Evolutionary conservation across 2,329 filamentous ascomycete species (phyloP).

Genomic region (Aspergillus cejpii): DNA sequence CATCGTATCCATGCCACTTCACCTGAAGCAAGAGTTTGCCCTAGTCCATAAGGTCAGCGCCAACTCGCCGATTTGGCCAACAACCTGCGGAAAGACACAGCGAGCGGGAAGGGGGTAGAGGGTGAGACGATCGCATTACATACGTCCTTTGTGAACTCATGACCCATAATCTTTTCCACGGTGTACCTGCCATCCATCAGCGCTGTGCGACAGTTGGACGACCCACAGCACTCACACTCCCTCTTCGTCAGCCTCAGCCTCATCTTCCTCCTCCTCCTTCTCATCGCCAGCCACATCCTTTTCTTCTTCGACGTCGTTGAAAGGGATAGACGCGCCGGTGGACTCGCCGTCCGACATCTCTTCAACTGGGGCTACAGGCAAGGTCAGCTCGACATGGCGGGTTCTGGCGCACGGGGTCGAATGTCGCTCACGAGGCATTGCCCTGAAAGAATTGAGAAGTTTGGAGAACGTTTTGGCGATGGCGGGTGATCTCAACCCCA

Average conservation of each 20-base stretch:
- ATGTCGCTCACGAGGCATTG: constrained; percentile 40
- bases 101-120: not conserved
- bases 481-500: constrained; percentile 1
- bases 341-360: constrained; percentile 35
- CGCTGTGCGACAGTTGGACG: constrained; percentile 6
- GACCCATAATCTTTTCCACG: constrained; percentile 38
- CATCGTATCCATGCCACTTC: constrained; percentile 45
- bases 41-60: constrained; percentile 24
- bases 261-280: constrained; percentile 17
- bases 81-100: not conserved
- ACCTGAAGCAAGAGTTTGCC: constrained; percentile 37
- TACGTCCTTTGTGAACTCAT: constrained; percentile 35
- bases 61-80: not conserved
- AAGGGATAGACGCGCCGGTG: constrained; percentile 35
- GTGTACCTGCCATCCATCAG: constrained; percentile 30
- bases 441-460: constrained; percentile 17
- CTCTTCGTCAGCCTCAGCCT: constrained; percentile 24
- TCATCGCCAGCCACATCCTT: constrained; percentile 12
- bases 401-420: constrained; percentile 7
- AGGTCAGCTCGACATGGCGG: constrained; percentile 11
- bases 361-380: constrained; percentile 25
- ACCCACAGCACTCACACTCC: constrained; percentile 28
- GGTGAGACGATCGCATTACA: constrained; percentile 6
- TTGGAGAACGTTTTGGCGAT: constrained; percentile 30
- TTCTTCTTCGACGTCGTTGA: constrained; percentile 24